Conservation (phyloP, 169 alveolate genomes). For the Fabrea salina region DNA sequence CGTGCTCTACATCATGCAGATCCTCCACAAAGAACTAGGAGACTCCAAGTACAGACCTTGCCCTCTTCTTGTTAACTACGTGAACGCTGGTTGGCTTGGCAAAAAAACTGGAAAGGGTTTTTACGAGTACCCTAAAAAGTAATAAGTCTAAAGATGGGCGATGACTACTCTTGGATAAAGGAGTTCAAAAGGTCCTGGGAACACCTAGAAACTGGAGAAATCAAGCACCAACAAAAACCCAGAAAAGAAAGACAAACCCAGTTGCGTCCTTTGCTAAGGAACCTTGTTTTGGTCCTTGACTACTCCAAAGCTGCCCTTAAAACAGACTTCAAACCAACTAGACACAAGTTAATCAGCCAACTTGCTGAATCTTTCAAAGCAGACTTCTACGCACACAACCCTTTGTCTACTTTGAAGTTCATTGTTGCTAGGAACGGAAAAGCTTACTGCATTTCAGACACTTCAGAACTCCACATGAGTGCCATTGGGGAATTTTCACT, state of each 20-base stretch:
- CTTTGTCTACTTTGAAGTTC: constrained; percentile 1
- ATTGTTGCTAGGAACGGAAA: not conserved
- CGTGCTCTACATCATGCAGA: constrained; percentile 73
- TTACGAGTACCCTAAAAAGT: constrained; percentile 62
- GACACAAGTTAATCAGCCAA: constrained; percentile 9
- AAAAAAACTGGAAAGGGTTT: constrained; percentile 87
- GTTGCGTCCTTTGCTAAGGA: constrained; percentile 18
- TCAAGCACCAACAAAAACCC: not conserved
- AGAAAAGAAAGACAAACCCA: not conserved
- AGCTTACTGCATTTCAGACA: not conserved
- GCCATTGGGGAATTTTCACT: constrained; percentile 25
- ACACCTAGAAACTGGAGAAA: not conserved
- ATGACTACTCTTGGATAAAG: not conserved
- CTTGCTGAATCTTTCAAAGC: not conserved
- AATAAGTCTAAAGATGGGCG: no score
- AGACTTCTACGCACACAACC: not conserved
- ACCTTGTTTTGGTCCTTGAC: not conserved
- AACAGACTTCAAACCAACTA: constrained; percentile 1
- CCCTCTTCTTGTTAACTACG: constrained; percentile 85
- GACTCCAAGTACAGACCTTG: constrained; percentile 90
- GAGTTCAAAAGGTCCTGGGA: constrained; percentile 21
- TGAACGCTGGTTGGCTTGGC: constrained; percentile 90
- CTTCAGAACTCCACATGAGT: not conserved
- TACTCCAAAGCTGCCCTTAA: constrained; percentile 10
- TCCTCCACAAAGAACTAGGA: constrained; percentile 84